Evolutionary conservation across 495 filamentous ascomycete species (phyloP).

Genomic region (Neurospora terricola): DNA sequence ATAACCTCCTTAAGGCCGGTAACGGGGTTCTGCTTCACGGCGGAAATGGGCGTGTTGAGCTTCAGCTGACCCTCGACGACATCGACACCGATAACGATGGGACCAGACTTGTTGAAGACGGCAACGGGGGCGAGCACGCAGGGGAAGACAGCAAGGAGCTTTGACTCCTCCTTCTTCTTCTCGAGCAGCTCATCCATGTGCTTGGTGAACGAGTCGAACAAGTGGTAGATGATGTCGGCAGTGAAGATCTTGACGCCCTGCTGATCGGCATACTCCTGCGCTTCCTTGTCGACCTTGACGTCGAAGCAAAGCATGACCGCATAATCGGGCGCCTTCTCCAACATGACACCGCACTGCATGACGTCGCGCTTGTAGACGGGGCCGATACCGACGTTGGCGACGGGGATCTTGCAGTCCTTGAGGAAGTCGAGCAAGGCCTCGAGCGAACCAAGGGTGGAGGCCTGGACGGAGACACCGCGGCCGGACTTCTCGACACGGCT

Average conservation of each 20-base stretch:
- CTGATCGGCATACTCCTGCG: conserved; percentile 80
- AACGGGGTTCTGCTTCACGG: conserved; percentile 66
- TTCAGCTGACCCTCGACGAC: conserved; percentile 80
- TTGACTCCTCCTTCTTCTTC: conserved; percentile 91
- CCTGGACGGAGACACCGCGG: conserved; percentile 92
- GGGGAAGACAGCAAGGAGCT: conserved; percentile 92
- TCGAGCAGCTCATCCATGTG: conserved; percentile 80
- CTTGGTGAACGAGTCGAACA: conserved; percentile 93
- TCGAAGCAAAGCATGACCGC: conserved; percentile 99
- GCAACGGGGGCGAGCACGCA: conserved; percentile 82
- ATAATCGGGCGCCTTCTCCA: conserved; percentile 91
- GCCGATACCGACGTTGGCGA: conserved; percentile 94
- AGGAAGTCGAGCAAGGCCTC: conserved; percentile 97
- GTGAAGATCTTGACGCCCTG: conserved; percentile 97
- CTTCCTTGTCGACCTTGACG: conserved; percentile 98
- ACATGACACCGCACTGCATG: conserved; percentile 91
- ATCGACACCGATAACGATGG: conserved; percentile 94
- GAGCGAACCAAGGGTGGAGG: conserved; percentile 92
- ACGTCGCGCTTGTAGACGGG: conserved; percentile 98
- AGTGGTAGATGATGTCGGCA: conserved; percentile 97
- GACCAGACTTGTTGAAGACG: conserved; percentile 96
- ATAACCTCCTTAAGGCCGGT: conserved; percentile 78
- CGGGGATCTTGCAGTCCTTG: conserved; percentile 87
- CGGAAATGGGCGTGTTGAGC: conserved; percentile 79
- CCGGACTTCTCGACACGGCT: conserved; percentile 81